Base-by-base conservation (phyloP, 1,284 basidiomycete species). In the Coriolopsis trogii region DNA sequence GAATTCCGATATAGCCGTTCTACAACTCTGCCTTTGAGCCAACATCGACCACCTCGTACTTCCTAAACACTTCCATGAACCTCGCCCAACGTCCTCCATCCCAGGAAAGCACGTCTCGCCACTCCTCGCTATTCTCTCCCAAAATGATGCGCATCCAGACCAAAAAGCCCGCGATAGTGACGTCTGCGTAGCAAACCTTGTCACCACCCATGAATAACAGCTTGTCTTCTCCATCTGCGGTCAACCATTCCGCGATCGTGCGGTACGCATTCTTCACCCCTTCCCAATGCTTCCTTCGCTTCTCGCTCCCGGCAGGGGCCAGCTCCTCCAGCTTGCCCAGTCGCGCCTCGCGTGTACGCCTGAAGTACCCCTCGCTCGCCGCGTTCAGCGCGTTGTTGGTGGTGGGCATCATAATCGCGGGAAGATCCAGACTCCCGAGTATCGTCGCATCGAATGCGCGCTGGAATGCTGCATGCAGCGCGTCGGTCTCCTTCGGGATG, bases 21-120 rank as follows among this genome's bases (percentile, higher is more conserved):
- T 38, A 38, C 16, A 41, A 15, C 13, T 28, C 29, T 16, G 13
- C 24, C 10, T 31, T 10, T 10, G 41, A 24, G 12, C 55, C 55
- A 6, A 29, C 45, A n/a, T 57, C 51, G 3, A 56, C 51, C 6
- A 30, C 41, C 36, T 60, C 67, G 53, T 70, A 74, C 40, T 64
- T 56, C 44, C 66, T 63, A 48, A 75, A 68, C 24, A 58, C 59
- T 9, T 67, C 67, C 38, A 71, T 39, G 12, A 72, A 63, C 42
- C 49, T 62, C 15, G 33, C 67, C 76, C 77, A 78, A 21, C 71
- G 63, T 4, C 75, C 76, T 6, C 63, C 67, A 53, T 74, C 59
- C 70, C 69, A 73, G 4, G 42, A 55, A 34, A 44, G 37, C 2
- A 79, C 47, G 21, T 68, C 66, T 56, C 61, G 62, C 76, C 77